Evolutionary conservation across 2,329 filamentous ascomycete genomes (phyloP).

Genomic region (Fonsecaea monophora): DNA sequence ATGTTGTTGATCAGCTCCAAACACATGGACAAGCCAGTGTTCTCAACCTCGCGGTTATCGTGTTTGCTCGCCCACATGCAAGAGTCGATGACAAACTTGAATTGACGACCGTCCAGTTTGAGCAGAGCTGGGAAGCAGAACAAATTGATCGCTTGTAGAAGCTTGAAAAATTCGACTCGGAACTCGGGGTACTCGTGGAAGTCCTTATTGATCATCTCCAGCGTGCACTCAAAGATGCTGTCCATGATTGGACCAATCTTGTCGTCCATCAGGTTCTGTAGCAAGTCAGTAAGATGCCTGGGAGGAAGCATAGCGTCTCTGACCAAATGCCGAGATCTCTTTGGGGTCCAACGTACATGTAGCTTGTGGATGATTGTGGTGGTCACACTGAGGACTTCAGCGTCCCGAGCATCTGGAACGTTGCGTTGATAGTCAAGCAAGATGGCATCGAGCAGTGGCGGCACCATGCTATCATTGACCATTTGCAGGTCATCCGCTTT

Average conservation of each 20-base stretch:
- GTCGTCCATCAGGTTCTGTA: conserved; percentile 91
- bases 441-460: conserved; percentile 91
- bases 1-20: conserved; percentile 97
- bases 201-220: conserved; percentile 99
- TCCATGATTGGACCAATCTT: conserved; percentile 98
- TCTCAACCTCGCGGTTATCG: conserved; percentile 97
- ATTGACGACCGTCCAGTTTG: conserved; percentile 92
- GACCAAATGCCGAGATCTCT: conserved; percentile 59
- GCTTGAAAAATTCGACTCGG: conserved; percentile 98
- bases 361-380: conserved; percentile 96
- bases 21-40: conserved; percentile 96
- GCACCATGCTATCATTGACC: conserved; percentile 91
- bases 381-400: conserved; percentile 96
- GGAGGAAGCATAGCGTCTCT: conserved; percentile 44
- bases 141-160: conserved; percentile 92
- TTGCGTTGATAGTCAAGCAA: conserved; percentile 97
- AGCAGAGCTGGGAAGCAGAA: conserved; percentile 95
- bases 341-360: conserved; percentile 75
- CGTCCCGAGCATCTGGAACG: conserved; percentile 91
- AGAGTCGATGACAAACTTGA: conserved; percentile 99
- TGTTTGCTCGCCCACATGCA: conserved; percentile 99
- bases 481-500: conserved; percentile 96
- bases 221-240: conserved; percentile 95
- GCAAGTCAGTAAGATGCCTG: conserved; percentile 44
- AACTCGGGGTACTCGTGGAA: conserved; percentile 99